Evolutionary conservation across 2,329 filamentous ascomycete species (phyloP).

Genomic region (Penicillium hordei): DNA sequence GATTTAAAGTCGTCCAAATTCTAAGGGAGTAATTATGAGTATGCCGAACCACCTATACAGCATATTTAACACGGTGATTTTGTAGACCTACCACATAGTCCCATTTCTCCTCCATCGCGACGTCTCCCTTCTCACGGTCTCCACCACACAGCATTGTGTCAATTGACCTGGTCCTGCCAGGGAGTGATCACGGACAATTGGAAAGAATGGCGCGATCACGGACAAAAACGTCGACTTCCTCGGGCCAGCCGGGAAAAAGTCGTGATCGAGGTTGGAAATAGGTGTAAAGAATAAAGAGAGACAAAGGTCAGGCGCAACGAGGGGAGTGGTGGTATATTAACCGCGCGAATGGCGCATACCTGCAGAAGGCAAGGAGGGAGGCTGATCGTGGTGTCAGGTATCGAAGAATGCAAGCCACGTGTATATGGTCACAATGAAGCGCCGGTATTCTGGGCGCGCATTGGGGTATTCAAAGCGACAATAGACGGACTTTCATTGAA

Average conservation of each 20-base stretch:
- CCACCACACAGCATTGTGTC: slow-evolving; percentile 65
- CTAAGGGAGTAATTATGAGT: slow-evolving; percentile 33
- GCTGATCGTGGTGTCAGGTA: background rate
- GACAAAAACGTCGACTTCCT: slow-evolving; percentile 26
- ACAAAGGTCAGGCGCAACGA: slow-evolving; percentile 6
- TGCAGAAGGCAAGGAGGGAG: slow-evolving; percentile 11
- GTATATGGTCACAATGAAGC: slow-evolving; percentile 4
- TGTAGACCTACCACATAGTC: slow-evolving; percentile 72
- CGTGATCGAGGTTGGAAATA: slow-evolving; percentile 7
- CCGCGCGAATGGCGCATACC: slow-evolving; percentile 21
- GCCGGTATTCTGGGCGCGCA: slow-evolving; percentile 13
- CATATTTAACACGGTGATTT: background rate
- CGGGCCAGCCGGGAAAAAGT: slow-evolving; percentile 40
- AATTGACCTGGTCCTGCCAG: slow-evolving; percentile 33
- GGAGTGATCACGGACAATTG: slow-evolving; percentile 7
- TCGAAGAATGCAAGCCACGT: slow-evolving; percentile 2
- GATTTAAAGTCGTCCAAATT: slow-evolving; percentile 76
- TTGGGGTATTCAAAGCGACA: slow-evolving; percentile 10
- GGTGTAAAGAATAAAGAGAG: background rate
- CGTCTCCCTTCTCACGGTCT: slow-evolving; percentile 60
- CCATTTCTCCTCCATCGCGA: slow-evolving; percentile 87
- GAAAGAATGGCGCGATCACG: slow-evolving; percentile 11
- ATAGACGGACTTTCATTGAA: slow-evolving; percentile 8
- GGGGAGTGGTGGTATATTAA: slow-evolving; percentile 15
- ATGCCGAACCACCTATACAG: background rate